Conservation (phyloP, 176 grass and related monocot species). For the Oryza glaberrima region DNA sequence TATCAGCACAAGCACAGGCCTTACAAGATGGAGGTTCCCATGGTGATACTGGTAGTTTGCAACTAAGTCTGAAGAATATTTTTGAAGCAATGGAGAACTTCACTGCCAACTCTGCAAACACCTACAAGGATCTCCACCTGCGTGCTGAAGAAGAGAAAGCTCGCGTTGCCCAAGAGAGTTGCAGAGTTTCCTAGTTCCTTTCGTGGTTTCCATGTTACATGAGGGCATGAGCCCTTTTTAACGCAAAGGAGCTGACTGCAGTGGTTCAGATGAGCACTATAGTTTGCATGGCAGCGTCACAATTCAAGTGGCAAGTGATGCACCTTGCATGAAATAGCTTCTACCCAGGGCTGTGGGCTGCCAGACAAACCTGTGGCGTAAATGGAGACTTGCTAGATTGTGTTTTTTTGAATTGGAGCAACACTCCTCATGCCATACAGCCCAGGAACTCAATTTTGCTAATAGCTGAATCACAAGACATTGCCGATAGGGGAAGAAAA, state of each 20-base stretch:
- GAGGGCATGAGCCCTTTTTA: slow-evolving; percentile 9
- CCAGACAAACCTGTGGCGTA: background rate
- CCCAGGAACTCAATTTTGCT: background rate
- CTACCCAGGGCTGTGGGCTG: background rate
- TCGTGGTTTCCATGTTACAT: background rate
- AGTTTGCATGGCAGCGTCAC: background rate
- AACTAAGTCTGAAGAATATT: slow-evolving; percentile 63
- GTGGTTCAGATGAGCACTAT: background rate
- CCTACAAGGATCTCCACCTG: slow-evolving; percentile 61
- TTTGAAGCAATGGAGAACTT: slow-evolving; percentile 89
- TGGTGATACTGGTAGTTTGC: slow-evolving; percentile 58
- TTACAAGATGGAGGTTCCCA: slow-evolving; percentile 44
- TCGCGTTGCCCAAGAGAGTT: slow-evolving; percentile 43
- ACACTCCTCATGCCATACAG: background rate
- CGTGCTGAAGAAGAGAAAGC: slow-evolving; percentile 80
- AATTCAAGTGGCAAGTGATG: background rate
- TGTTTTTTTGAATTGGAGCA: background rate
- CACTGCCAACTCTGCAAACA: slow-evolving; percentile 54
- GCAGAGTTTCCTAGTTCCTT: slow-evolving; percentile 31
- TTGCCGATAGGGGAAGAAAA: background rate
- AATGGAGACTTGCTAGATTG: background rate
- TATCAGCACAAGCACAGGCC: slow-evolving; percentile 50
- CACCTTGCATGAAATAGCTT: background rate
- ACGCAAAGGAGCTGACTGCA: background rate
- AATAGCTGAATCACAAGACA: background rate